These are phyloP conservation scores for Phytophthora chlamydospora DNA, from an alignment of 352 stramenopile species.

Conservation along the genomic window DNA sequence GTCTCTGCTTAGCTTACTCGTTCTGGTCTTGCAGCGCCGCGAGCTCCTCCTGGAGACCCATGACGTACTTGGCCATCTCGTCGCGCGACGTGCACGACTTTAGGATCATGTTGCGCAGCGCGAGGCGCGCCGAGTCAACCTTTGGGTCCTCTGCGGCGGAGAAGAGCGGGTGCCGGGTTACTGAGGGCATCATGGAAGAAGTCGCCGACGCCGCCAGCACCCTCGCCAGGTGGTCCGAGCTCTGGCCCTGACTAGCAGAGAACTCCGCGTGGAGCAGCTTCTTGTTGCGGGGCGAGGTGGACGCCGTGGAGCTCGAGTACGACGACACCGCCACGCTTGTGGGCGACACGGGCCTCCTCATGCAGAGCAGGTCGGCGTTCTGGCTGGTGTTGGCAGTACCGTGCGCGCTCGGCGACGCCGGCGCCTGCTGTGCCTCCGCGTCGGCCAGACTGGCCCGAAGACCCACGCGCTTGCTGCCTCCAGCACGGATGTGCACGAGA, in stretches of 20 bases:
- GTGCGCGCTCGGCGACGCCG: constrained; percentile 22
- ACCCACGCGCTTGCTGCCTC: constrained; percentile 71
- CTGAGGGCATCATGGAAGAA: constrained; percentile 18
- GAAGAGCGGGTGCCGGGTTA: constrained; percentile 43
- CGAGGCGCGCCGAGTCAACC: constrained; percentile 42
- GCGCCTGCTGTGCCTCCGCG: constrained; percentile 24
- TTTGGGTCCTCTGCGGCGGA: constrained; percentile 30
- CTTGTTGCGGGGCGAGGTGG: constrained; percentile 53
- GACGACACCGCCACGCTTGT: constrained; percentile 41
- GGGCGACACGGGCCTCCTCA: constrained; percentile 45
- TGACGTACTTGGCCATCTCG: constrained; percentile 62
- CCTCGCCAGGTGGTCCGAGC: constrained; percentile 21
- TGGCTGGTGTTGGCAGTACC: constrained; percentile 12
- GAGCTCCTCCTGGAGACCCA: constrained; percentile 61
- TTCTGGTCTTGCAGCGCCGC: constrained; percentile 45
- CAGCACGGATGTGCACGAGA: constrained; percentile 76
- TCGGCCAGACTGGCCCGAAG: constrained; percentile 46
- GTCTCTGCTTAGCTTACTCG: constrained; percentile 21
- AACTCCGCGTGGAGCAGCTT: constrained; percentile 49
- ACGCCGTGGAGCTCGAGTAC: constrained; percentile 50
- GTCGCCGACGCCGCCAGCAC: constrained; percentile 5
- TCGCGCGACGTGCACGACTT: constrained; percentile 55
- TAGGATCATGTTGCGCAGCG: constrained; percentile 57
- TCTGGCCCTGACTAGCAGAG: constrained; percentile 8
- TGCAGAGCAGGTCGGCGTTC: constrained; percentile 23